A percentile compares a stretch with the other conserved stretches of the same genome.
phyloP scores from a whole-genome alignment of 306 rosid species.

The Pueraria montana region DNA sequence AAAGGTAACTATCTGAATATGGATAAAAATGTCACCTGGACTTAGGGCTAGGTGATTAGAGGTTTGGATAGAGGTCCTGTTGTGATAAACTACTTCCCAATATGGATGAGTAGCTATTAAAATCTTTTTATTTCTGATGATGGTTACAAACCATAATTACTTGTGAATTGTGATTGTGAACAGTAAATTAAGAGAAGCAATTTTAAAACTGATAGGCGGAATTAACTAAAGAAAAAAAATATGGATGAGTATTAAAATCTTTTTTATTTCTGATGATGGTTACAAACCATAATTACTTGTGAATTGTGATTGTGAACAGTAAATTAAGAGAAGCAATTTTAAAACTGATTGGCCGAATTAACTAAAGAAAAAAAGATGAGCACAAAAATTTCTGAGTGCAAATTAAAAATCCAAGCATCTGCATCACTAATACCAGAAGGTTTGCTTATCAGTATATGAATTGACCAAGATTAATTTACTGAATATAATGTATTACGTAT shows the following conservation, averaged over 20 bases:
- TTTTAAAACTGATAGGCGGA: no score
- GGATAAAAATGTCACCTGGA: slow-evolving; percentile 8
- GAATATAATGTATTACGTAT: not conserved
- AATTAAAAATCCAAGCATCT: slow-evolving; percentile 26
- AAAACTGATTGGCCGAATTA: slow-evolving; percentile 1
- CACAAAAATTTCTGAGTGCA: slow-evolving; percentile 20
- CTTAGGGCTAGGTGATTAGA: not conserved
- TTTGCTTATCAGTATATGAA: slow-evolving; percentile 27
- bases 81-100: not conserved
- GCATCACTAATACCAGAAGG: slow-evolving; percentile 14
- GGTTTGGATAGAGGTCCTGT: not conserved
- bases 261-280: not conserved
- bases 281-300: slow-evolving; percentile 20
- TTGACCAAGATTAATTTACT: slow-evolving; percentile 17
- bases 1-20: slow-evolving; percentile 21
- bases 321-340: slow-evolving; percentile 12
- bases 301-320: slow-evolving; percentile 2
- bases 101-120: not conserved
- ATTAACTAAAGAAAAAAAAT: no score
- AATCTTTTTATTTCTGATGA: no score
- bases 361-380: not conserved
- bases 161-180: slow-evolving; percentile 11
- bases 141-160: slow-evolving; percentile 5
- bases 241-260: not conserved
- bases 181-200: not conserved